Percentiles rank a stretch among this genome's conserved stretches.
phyloP scores from a whole-genome alignment of 345 rosid species.

The Garcia nutans region DNA sequence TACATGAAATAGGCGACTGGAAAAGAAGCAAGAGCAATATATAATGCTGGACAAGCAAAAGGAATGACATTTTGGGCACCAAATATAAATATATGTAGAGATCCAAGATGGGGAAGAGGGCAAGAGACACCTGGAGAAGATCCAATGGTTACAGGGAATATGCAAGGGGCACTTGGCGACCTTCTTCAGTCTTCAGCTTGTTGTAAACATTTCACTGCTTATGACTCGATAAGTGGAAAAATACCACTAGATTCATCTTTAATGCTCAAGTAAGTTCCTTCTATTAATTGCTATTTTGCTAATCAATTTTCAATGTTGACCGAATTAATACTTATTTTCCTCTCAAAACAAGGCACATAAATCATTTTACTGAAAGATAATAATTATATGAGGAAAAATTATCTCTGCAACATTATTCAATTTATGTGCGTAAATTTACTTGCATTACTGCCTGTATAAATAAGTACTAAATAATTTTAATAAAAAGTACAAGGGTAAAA shows the following conservation, averaged over 20 bases:
- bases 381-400: too few relatives aligned
- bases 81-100: conserved; percentile 31
- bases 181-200: conserved; percentile 37
- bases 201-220: conserved; percentile 37
- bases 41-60: conserved; percentile 30
- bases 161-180: conserved; percentile 23
- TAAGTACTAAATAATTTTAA: too few relatives aligned
- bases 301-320: background rate
- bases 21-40: conserved; percentile 29
- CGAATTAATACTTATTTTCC: too few relatives aligned
- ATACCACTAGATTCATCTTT: conserved; percentile 22
- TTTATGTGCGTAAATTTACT: too few relatives aligned
- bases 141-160: conserved; percentile 26
- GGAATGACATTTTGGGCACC: conserved; percentile 41
- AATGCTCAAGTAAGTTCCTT: conserved; percentile 25
- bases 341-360: too few relatives aligned
- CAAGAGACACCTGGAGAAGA: conserved; percentile 37
- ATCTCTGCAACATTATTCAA: too few relatives aligned
- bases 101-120: conserved; percentile 39
- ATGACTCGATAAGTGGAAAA: conserved; percentile 36
- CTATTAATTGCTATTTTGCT: background rate
- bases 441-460: too few relatives aligned
- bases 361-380: too few relatives aligned
- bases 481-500: too few relatives aligned
- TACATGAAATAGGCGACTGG: conserved; percentile 20